Percentiles rank a stretch among this genome's conserved stretches.
Conservation (phyloP, 345 rosid genomes). For the Arabidopsis arenosa region DNA sequence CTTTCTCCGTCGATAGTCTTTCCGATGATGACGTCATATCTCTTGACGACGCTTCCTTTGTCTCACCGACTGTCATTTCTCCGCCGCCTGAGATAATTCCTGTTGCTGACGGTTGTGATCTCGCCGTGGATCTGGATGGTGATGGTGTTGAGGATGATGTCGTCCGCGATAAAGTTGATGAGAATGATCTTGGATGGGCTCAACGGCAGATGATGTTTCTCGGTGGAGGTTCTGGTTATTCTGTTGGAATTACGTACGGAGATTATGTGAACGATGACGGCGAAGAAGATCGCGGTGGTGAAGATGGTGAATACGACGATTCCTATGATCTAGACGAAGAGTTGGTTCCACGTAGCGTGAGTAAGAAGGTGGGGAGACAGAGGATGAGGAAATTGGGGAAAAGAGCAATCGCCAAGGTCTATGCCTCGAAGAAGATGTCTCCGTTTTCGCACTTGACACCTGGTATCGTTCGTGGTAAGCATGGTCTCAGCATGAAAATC, state of each 20-base stretch:
- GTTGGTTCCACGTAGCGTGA: conserved; percentile 48
- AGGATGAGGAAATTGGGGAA: conserved; percentile 60
- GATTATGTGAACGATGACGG: conserved; percentile 2
- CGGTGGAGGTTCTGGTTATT: conserved; percentile 5
- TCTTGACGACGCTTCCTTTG: conserved; percentile 30
- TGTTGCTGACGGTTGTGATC: not conserved
- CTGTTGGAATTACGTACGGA: conserved; percentile 10
- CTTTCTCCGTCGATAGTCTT: conserved; percentile 46
- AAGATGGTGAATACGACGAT: conserved; percentile 43
- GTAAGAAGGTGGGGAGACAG: conserved; percentile 51
- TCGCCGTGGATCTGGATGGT: conserved; percentile 26
- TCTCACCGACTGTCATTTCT: conserved; percentile 9
- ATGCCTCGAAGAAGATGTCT: conserved; percentile 46
- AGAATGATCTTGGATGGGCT: conserved; percentile 12
- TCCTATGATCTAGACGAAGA: conserved; percentile 57
- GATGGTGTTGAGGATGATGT: not conserved
- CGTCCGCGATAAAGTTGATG: conserved; percentile 13
- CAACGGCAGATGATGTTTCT: conserved; percentile 6
- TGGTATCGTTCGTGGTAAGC: conserved; percentile 53
- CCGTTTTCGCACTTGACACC: conserved; percentile 47
- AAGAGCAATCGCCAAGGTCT: conserved; percentile 49
- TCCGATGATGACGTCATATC: conserved; percentile 46
- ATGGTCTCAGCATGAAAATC: conserved; percentile 50
- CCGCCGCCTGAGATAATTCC: conserved; percentile 17
- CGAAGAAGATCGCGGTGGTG: conserved; percentile 44